Base-by-base conservation (phyloP, 2,329 filamentous ascomycete genomes). In the Sarocladium brachiariae region DNA sequence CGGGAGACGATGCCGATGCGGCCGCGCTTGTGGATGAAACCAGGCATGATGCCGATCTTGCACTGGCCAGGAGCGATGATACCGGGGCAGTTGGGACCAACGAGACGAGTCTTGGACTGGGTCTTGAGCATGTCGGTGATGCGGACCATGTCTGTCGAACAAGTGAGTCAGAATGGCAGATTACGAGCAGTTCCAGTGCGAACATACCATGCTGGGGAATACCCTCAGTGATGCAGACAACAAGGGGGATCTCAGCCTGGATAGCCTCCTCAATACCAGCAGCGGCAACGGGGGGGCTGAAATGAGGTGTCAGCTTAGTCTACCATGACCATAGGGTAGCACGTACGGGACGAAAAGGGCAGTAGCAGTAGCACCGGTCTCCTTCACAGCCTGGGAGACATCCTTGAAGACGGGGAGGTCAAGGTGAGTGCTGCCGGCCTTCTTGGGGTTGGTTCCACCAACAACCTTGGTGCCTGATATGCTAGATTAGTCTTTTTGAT, bases 21-120 rank as follows among this genome's bases (percentile, higher is more conserved):
- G 63, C 93, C 93, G 72, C 91, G 89, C 83, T 97, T 97, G 84
- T 99, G 93, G 77, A 99, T 97, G 81, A 97, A 96, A 64, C 93
- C 93, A 58, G 93, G 69, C 93, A 99, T 97, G 77, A 99, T 99
- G 68, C 93, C 93, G 67, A 99, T 97, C 80, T 99, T 99, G 84
- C 93, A 99, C 83, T 95, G 92, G 63, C 92, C 93, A 54, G 82
- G 81, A 51, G 80, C 92, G 72, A 97, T 97, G 74, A 97, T 92
- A 0, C 87, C 87, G 0, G 87, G 86, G 18, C 84, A 86, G 62
- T 91, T 92, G n/a, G 87, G 84, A 2, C 87, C 87, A 0, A 92
- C 90, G 64, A 99, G 81, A 67, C 93, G 87, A 60, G 92, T 96
- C 83, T 97, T 97, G 78, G 76, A 84, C 77, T 99, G 93, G 51